Evolutionary conservation across 108 stramenopile species (phyloP), one percentile per base, ranked within the genome.

Genomic region (Nitzschia putrida): DNA sequence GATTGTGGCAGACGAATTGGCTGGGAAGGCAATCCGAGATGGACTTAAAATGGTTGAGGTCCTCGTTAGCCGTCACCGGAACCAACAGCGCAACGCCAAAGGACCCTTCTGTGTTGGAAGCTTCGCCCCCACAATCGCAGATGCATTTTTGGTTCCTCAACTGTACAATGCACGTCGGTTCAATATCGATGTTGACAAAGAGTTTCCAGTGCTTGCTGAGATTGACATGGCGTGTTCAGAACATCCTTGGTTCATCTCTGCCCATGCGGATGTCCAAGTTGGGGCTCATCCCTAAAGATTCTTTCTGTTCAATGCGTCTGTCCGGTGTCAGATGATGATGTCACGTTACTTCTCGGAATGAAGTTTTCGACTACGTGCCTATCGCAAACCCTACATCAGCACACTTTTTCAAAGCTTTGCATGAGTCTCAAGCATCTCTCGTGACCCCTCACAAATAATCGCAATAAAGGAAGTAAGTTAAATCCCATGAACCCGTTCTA

Each of bases 21-120:
- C 70, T 37, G 70, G 68, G 38, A 44, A 59, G 18, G 63, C 55
- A 5, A 87, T 87, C 42, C 64, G 69, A 44, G 73, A 71, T 21
- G 88, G 94, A 49, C 52, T 95, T 20, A 41, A 10, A 18, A 65
- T 67, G 18, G 34, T 93, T 12, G 88, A 93, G 66, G 57, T 26
- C 10, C 21, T 90, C 10, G 63, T 92, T 41, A 23, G 43, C 2
- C 54, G 45, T 24, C 73, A 52, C 21, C 69, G 70, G 41, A 74
- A 18, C 8, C 41, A 61, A 5, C 44, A 47, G 22, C 23, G 64
- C 20, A 43, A 40, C 18, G 23, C 54, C 26, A 21, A 10, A 14
- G 91, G 91, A 52, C 86, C 81, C 20, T 95, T 82, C 57, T 73
- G 83, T 24, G 51, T 85, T 45, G 94, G 94, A 9, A 77, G 74